Conservation (phyloP, 2,329 filamentous ascomycete species). For the Fusarium scirpi region DNA sequence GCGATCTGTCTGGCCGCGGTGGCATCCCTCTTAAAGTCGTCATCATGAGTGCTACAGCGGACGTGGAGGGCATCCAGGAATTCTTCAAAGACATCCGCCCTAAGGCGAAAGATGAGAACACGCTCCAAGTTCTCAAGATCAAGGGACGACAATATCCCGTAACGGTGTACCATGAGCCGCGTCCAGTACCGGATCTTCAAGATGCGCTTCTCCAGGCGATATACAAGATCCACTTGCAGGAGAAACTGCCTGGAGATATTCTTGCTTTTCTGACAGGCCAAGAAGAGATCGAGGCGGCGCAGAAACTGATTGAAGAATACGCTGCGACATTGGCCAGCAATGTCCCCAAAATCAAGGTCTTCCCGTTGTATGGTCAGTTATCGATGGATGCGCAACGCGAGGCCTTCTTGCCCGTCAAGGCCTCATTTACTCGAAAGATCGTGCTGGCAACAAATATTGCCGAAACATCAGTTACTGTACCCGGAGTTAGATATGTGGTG, state of each 20-base stretch:
- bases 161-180: conserved; percentile 77
- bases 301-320: conserved; percentile 84
- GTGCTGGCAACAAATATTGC: conserved; percentile 97
- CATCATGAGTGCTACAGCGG: conserved; percentile 96
- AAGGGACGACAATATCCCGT: conserved; percentile 91
- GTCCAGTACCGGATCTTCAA: conserved; percentile 82
- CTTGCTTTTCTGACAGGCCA: conserved; percentile 93
- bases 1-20: conserved; percentile 72
- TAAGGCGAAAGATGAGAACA: conserved; percentile 26
- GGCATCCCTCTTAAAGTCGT: conserved; percentile 86
- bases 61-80: conserved; percentile 79
- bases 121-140: conserved; percentile 69
- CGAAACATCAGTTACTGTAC: conserved; percentile 97
- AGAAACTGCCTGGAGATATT: conserved; percentile 93
- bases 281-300: conserved; percentile 87
- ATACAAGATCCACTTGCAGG: conserved; percentile 86
- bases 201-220: conserved; percentile 85
- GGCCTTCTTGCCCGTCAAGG: conserved; percentile 81
- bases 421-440: conserved; percentile 83
- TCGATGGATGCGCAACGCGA: conserved; percentile 87
- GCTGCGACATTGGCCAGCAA: conserved; percentile 77
- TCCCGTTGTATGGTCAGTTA: conserved; percentile 90
- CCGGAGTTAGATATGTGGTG: conserved; percentile 90
- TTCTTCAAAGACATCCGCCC: conserved; percentile 72
- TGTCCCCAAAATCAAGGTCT: conserved; percentile 77